These are phyloP conservation scores for Colletotrichum salicis DNA, from an alignment of 2,329 filamentous ascomycete species.

Conservation along the genomic window DNA sequence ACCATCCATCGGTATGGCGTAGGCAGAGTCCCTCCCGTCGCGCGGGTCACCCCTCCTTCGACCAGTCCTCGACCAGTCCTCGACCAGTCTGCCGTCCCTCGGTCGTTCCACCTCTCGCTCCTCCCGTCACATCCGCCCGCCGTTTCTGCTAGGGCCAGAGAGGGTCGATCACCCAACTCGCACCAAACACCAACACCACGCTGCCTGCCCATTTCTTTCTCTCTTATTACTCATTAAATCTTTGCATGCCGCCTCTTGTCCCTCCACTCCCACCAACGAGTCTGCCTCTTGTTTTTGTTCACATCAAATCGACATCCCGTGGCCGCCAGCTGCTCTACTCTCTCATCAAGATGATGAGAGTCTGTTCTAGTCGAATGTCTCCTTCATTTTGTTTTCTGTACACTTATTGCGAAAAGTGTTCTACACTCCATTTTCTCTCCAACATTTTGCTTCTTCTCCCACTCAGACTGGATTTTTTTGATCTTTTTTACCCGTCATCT, in stretches of 20 bases:
- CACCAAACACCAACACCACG: conserved; percentile 19
- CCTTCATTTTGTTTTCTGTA: neutral
- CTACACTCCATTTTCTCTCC: neutral
- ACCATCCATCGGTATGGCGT: neutral
- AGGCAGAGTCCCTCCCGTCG: conserved; percentile 3
- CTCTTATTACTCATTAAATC: conserved; percentile 36
- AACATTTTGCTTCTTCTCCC: neutral
- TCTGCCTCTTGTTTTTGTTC: conserved; percentile 8
- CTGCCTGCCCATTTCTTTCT: conserved; percentile 33
- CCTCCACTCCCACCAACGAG: conserved; percentile 32
- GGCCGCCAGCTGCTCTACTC: neutral
- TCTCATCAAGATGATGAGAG: conserved; percentile 10
- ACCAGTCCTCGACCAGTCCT: conserved; percentile 1
- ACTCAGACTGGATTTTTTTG: neutral
- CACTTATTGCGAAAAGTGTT: neutral
- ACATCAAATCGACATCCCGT: neutral
- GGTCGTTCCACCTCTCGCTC: neutral
- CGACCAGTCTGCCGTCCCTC: conserved; percentile 6
- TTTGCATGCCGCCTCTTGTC: conserved; percentile 34
- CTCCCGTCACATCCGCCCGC: conserved; percentile 27
- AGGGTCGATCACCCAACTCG: conserved; percentile 16
- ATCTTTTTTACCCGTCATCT: conserved; percentile 3
- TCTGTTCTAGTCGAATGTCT: neutral
- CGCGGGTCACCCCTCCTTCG: conserved; percentile 11
- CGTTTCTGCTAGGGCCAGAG: conserved; percentile 23